Evolutionary conservation across 2,329 filamentous ascomycete genomes (phyloP), one percentile per base, ranked within the genome.

Genomic region (Colletotrichum siamense): DNA sequence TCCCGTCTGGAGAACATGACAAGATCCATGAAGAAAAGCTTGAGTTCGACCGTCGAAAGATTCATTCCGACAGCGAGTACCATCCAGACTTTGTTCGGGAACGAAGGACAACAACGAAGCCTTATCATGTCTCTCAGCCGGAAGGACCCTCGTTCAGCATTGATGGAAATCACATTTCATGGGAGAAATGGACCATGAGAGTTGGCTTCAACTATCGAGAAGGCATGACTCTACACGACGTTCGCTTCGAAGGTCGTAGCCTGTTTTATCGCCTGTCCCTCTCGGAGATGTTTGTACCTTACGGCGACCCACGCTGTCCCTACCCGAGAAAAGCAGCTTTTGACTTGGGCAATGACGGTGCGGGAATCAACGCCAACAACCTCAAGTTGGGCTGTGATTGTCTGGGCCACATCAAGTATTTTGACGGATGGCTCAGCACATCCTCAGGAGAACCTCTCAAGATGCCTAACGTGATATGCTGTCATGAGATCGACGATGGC

Each of bases 221-320:
- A 82, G 94, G 94, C 36, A 89, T 91, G 15, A 92, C 93, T 4
- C 87, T 95, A 0, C 93, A 95, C 79, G 92, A 95, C 79, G 84
- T 95, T 8, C 88, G 89, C 69, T 95, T 93, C 77, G 92, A 94
- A 77, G 91, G 90, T 12, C 88, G 92, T 30, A 91, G 88, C 69
- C 85, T 95, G n/a, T 90, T 95, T 83, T 93, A 95, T 84, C 88
- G 94, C 3, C 82, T 95, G 24, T 91, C 90, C 39, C 86, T 95
- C 44, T 91, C 90, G 69, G 94, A 95, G 80, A 95, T 95, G 94
- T 90, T 91, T 18, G 92, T 94, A 0, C 92, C 92, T 0, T 95
- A 95, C 75, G 92, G 88, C 0, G 93, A 94, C 78, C 91, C 91
- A 3, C 88, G 92, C 8, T 84, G 87, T 2, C 92, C 92, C 0